phyloP scores from a whole-genome alignment of 805 yeast species.

The Ascoidea tarda region DNA sequence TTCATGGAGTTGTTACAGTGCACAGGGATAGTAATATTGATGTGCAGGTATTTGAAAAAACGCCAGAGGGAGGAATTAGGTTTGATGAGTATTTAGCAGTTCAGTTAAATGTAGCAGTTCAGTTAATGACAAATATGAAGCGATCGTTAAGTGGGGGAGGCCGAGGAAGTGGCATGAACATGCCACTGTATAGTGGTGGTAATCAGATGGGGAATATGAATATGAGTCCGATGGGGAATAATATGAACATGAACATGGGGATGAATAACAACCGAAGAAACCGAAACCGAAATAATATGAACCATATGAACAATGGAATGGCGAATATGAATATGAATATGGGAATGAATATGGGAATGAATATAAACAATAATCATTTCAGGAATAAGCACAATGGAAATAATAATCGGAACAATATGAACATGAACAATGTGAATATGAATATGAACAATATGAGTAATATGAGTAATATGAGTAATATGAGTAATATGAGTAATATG shows the following conservation, averaged over 20 bases:
- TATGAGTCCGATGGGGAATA: too few species aligned
- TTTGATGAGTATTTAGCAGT: slow-evolving; percentile 74
- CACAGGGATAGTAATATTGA: slow-evolving; percentile 43
- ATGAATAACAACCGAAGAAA: too few species aligned
- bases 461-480: slow-evolving; percentile 2
- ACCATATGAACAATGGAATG: slow-evolving; percentile 6
- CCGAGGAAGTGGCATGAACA: too few species aligned
- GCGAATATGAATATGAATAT: slow-evolving; percentile 1
- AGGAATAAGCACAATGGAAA: slow-evolving; percentile 2
- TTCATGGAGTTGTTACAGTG: slow-evolving; percentile 53
- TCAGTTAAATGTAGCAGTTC: slow-evolving; percentile 52
- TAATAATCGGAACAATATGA: background rate
- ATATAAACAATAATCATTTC: slow-evolving; percentile 3
- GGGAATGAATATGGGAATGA: slow-evolving; percentile 3
- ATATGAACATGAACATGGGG: too few species aligned
- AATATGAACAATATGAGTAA: slow-evolving; percentile 3
- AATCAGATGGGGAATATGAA: too few species aligned
- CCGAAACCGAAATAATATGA: slow-evolving; percentile 20
- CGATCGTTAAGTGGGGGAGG: too few species aligned
- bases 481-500: slow-evolving; percentile 1
- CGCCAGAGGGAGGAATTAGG: slow-evolving; percentile 56
- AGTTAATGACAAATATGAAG: slow-evolving; percentile 24
- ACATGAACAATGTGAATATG: slow-evolving; percentile 1
- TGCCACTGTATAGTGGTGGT: too few species aligned
- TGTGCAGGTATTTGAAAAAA: slow-evolving; percentile 57